A percentile compares a stretch with the other conserved stretches of the same genome.
phyloP scores from a whole-genome alignment of 106 monocot species.

The Cymbidium sinense region DNA sequence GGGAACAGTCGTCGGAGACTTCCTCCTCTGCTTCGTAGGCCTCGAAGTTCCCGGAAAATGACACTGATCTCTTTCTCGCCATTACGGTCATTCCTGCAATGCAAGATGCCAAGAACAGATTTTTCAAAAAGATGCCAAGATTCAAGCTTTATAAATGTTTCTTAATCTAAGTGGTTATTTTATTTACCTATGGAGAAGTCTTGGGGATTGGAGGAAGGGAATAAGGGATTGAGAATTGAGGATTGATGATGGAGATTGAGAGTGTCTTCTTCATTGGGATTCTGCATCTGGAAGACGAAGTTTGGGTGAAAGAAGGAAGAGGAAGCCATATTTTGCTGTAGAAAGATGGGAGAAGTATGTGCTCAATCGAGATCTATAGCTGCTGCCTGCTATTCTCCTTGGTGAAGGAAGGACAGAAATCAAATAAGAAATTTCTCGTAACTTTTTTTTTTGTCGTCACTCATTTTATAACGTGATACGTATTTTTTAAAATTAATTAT shows the following conservation, averaged over 20 bases:
- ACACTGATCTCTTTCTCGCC: conserved; percentile 56
- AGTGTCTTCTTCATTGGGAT: conserved; percentile 2
- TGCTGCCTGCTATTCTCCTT: not conserved
- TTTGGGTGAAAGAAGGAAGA: conserved; percentile 7
- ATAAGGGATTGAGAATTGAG: not conserved
- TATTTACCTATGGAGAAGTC: not conserved
- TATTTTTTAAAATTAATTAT: too few relatives aligned
- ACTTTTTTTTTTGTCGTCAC: too few relatives aligned
- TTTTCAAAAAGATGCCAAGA: not conserved
- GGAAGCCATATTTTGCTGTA: not conserved
- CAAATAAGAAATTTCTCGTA: too few relatives aligned
- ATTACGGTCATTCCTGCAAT: conserved; percentile 43
- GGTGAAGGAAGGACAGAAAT: not conserved
- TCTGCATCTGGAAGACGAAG: conserved; percentile 54
- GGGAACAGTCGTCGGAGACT: conserved; percentile 55
- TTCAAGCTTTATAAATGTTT: not conserved
- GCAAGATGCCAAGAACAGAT: not conserved
- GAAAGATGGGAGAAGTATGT: not conserved
- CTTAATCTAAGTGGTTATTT: not conserved
- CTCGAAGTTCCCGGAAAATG: conserved; percentile 30
- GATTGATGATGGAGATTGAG: not conserved
- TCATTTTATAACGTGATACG: too few relatives aligned
- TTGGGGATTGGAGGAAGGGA: not conserved
- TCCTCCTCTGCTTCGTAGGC: conserved; percentile 60
- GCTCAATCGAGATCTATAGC: not conserved